phyloP scores from a whole-genome alignment of 2,329 filamentous ascomycete genomes.

The Colletotrichum spaethianum region DNA sequence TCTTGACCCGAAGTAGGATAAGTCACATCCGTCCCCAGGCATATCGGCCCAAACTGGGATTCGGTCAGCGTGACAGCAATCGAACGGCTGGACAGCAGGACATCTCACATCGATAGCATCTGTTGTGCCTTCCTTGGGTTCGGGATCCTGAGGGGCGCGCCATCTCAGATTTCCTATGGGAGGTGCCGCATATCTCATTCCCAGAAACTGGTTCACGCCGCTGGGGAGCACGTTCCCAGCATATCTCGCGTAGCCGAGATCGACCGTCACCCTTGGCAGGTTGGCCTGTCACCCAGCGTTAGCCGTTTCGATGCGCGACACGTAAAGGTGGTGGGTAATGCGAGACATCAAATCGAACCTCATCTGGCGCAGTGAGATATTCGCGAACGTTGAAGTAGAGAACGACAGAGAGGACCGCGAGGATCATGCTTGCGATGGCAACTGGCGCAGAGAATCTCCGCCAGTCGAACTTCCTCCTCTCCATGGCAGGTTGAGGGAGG shows the following conservation, averaged over 20 bases:
- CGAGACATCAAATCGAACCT: constrained; percentile 25
- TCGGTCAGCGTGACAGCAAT: constrained; percentile 6
- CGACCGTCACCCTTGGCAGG: constrained; percentile 45
- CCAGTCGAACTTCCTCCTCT: constrained; percentile 33
- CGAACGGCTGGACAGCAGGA: background rate
- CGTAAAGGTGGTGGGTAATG: background rate
- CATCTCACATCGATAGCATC: constrained; percentile 53
- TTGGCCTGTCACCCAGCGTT: constrained; percentile 21
- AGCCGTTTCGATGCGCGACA: background rate
- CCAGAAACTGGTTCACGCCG: constrained; percentile 62
- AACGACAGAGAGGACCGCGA: constrained; percentile 33
- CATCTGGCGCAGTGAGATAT: constrained; percentile 26
- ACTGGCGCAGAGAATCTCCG: constrained; percentile 31
- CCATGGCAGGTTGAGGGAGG: constrained; percentile 24
- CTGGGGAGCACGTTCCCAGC: constrained; percentile 54
- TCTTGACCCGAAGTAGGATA: constrained; percentile 50
- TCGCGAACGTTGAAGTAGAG: constrained; percentile 36
- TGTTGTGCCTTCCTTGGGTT: constrained; percentile 50
- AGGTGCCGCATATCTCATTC: constrained; percentile 67
- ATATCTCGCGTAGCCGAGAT: constrained; percentile 63
- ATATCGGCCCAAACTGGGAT: constrained; percentile 60
- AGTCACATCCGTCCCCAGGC: constrained; percentile 55
- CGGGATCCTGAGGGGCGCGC: constrained; percentile 62
- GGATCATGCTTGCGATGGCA: constrained; percentile 38
- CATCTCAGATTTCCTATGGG: constrained; percentile 66